A percentile compares a stretch with the other conserved stretches of the same genome.
phyloP scores from a whole-genome alignment of 2,329 filamentous ascomycete species.

The Hortaea sp. region DNA sequence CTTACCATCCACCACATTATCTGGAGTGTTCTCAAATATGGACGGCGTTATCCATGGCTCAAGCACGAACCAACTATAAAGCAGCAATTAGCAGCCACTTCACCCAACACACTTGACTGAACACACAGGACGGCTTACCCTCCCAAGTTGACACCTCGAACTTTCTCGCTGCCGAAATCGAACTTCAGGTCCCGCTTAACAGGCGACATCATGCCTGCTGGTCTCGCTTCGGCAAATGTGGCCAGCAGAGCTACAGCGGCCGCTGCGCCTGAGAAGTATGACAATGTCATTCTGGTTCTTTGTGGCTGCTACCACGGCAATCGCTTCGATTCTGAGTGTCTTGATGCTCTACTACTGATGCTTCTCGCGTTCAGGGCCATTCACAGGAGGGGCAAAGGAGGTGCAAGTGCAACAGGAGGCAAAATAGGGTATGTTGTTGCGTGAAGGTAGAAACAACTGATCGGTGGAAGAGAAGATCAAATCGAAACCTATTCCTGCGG shows the following conservation, averaged over 20 bases:
- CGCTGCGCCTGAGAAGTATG: slow-evolving; percentile 6
- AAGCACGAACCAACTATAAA: slow-evolving; percentile 44
- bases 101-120: no score
- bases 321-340: background rate
- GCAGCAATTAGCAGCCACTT: no score
- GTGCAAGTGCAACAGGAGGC: background rate
- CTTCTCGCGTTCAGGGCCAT: slow-evolving; percentile 1
- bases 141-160: slow-evolving; percentile 54
- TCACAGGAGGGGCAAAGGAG: background rate
- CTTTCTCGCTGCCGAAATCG: slow-evolving; percentile 43
- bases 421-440: background rate
- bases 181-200: slow-evolving; percentile 32
- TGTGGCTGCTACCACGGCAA: slow-evolving; percentile 3
- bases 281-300: slow-evolving; percentile 11
- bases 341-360: background rate
- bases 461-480: no score
- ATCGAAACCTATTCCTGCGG: background rate
- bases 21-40: slow-evolving; percentile 42
- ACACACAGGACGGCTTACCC: slow-evolving; percentile 24
- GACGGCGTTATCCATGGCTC: slow-evolving; percentile 57
- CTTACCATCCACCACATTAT: slow-evolving; percentile 43
- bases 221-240: slow-evolving; percentile 12
- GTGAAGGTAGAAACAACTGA: no score
- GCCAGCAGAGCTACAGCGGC: slow-evolving; percentile 16
- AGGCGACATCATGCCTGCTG: slow-evolving; percentile 10